Conservation (phyloP, 495 filamentous ascomycete genomes). For the Venustampulla echinocandica region DNA sequence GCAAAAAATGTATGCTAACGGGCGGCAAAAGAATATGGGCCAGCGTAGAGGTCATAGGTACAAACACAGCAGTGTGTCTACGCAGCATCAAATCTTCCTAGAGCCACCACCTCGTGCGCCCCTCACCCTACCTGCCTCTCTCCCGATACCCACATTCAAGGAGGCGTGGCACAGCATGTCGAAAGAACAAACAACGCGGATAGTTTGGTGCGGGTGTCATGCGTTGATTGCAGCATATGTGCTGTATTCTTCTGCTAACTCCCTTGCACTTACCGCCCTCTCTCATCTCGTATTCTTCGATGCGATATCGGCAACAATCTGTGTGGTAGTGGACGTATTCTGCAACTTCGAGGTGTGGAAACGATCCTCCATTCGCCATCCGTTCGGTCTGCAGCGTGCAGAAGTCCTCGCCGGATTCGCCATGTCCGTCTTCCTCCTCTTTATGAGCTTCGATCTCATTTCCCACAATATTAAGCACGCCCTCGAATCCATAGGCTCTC, state of each 20-base stretch:
- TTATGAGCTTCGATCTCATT: conserved; percentile 93
- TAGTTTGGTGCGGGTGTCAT: conserved; percentile 88
- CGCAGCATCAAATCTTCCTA: conserved; percentile 85
- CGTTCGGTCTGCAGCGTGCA: conserved; percentile 84
- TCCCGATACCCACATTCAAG: conserved; percentile 83
- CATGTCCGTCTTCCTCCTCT: conserved; percentile 87
- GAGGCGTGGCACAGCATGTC: conserved; percentile 85
- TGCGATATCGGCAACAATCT: conserved; percentile 84
- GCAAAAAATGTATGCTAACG: conserved; percentile 4
- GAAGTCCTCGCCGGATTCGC: conserved; percentile 96
- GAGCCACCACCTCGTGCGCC: conserved; percentile 86
- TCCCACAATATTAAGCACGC: conserved; percentile 87
- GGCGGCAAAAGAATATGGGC: conserved; percentile 55
- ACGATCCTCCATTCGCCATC: conserved; percentile 82
- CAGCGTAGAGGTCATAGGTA: conserved; percentile 94
- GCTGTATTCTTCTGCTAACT: conserved; percentile 75
- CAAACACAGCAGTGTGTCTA: conserved; percentile 89
- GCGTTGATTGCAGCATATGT: conserved; percentile 71
- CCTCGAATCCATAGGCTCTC: conserved; percentile 49
- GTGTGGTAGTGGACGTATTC: conserved; percentile 84
- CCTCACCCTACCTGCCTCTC: conserved; percentile 80
- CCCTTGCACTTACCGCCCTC: conserved; percentile 85
- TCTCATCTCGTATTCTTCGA: conserved; percentile 93
- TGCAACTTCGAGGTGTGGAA: conserved; percentile 98
- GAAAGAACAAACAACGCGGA: conserved; percentile 67